Evolutionary conservation across 2,329 filamentous ascomycete species (phyloP).

Genomic region (Diplodia intermedia): DNA sequence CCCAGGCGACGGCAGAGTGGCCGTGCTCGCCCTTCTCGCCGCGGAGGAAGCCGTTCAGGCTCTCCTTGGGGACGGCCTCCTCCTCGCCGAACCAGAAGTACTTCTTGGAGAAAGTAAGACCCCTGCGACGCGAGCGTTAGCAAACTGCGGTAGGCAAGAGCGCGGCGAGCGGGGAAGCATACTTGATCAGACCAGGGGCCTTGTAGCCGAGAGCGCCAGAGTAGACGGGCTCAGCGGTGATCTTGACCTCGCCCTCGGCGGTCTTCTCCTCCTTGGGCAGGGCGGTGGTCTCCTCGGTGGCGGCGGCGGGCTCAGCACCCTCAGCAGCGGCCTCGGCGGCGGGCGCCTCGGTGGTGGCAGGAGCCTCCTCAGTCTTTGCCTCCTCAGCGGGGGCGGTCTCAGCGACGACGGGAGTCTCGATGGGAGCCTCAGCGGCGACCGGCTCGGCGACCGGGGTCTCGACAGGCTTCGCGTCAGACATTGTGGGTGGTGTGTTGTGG

Average conservation of each 20-base stretch:
- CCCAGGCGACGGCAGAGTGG: conserved; percentile 85
- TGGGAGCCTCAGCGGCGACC: conserved; percentile 50
- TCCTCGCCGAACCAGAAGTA: conserved; percentile 76
- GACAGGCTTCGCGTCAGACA: conserved; percentile 32
- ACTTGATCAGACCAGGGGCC: conserved; percentile 89
- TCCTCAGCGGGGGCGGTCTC: conserved; percentile 50
- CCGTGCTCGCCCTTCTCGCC: conserved; percentile 83
- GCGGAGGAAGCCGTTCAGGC: conserved; percentile 79
- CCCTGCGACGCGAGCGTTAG: conserved; percentile 59
- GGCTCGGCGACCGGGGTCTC: conserved; percentile 30
- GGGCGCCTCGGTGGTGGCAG: conserved; percentile 41
- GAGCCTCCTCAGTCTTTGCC: conserved; percentile 43
- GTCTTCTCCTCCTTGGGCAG: conserved; percentile 39
- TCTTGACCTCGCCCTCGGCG: conserved; percentile 51
- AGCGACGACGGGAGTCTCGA: conserved; percentile 9
- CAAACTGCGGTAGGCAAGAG: background rate
- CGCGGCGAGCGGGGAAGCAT: conserved; percentile 49
- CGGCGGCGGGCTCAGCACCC: conserved; percentile 34
- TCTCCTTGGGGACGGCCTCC: conserved; percentile 70
- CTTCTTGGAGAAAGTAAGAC: conserved; percentile 89
- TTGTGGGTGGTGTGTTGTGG: conserved; percentile 16
- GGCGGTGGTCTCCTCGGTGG: conserved; percentile 50
- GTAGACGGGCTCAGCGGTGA: conserved; percentile 70
- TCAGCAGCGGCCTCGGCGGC: conserved; percentile 35
- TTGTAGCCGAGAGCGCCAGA: conserved; percentile 91